Evolutionary conservation across 176 grass and related monocot genomes (phyloP).

Genomic region (Aegilops speltoides): DNA sequence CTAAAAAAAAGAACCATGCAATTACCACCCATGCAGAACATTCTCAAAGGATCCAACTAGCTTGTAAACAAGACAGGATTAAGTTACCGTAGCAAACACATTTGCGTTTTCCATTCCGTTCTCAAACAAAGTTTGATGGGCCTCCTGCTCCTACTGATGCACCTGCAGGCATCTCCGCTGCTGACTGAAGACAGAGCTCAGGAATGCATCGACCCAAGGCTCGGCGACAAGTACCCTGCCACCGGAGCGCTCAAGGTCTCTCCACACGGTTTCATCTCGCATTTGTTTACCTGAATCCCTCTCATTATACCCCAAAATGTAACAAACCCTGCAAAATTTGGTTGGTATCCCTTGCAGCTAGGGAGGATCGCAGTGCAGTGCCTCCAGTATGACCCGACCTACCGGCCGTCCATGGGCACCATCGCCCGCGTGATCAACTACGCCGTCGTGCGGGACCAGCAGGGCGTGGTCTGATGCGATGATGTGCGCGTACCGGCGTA

Average conservation of each 20-base stretch:
- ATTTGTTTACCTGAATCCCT: not conserved
- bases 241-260: constrained; percentile 46
- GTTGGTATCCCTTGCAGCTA: constrained; percentile 29
- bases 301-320: not conserved
- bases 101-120: not conserved
- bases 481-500: too few species aligned
- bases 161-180: constrained; percentile 41
- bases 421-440: constrained; percentile 53
- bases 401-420: constrained; percentile 54
- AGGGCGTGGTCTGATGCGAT: constrained; percentile 43
- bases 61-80: not conserved
- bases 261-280: not conserved
- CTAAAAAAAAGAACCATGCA: not conserved
- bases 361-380: constrained; percentile 56
- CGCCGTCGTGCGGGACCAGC: constrained; percentile 47
- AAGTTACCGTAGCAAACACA: not conserved
- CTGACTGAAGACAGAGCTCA: constrained; percentile 55
- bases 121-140: not conserved
- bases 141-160: not conserved
- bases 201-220: constrained; percentile 51
- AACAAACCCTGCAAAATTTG: not conserved
- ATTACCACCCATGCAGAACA: too few species aligned
- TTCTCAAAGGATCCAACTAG: not conserved
- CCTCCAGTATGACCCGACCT: constrained; percentile 40
- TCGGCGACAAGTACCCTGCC: constrained; percentile 40